phyloP scores from a whole-genome alignment of 768 basidiomycete species.

The Piloderma croceum region DNA sequence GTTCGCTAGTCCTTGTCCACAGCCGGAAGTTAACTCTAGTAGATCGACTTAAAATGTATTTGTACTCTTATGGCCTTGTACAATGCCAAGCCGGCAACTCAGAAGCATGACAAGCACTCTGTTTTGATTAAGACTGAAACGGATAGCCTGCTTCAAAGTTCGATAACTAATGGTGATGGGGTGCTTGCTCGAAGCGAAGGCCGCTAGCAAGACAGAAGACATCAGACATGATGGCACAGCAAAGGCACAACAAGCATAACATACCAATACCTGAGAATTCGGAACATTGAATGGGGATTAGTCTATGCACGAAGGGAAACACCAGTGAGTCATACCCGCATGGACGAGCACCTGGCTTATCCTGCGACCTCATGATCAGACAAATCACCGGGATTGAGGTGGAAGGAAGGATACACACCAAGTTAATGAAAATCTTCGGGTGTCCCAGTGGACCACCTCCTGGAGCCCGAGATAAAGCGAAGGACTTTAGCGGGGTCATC shows the following conservation, averaged over 20 bases:
- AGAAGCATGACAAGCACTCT: conserved; percentile 11
- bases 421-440: conserved; percentile 93
- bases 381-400: not conserved
- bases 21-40: conserved; percentile 45
- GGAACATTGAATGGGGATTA: conserved; percentile 5
- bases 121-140: conserved; percentile 13
- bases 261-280: conserved; percentile 42
- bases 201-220: conserved; percentile 47
- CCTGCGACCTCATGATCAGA: conserved; percentile 39
- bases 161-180: conserved; percentile 58
- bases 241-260: conserved; percentile 13
- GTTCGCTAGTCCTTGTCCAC: conserved; percentile 38
- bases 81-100: not conserved
- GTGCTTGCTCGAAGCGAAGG: conserved; percentile 82
- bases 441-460: conserved; percentile 94
- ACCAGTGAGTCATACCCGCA: conserved; percentile 69
- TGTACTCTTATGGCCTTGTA: conserved; percentile 33
- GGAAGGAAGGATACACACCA: conserved; percentile 47
- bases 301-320: conserved; percentile 3
- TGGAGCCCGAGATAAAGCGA: conserved; percentile 26
- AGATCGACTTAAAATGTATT: conserved; percentile 52
- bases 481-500: conserved; percentile 2
- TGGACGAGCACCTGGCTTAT: conserved; percentile 79
- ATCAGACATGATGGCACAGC: not conserved
- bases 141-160: conserved; percentile 5